Conservation (phyloP, 2,329 filamentous ascomycete genomes). For the Ilyonectria destructans region DNA sequence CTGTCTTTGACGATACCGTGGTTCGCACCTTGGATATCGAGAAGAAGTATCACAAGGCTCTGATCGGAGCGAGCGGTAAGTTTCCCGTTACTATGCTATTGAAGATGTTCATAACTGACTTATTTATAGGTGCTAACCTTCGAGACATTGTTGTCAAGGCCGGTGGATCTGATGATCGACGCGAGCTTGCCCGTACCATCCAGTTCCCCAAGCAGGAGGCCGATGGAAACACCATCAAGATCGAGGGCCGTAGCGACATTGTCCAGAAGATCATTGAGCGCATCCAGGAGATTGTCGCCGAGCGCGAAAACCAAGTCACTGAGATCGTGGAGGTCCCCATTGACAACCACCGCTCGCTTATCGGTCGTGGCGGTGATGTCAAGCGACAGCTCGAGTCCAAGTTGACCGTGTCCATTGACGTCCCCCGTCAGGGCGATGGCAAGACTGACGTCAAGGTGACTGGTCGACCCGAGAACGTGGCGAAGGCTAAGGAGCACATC, state of each 20-base stretch:
- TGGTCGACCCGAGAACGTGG: conserved; percentile 84
- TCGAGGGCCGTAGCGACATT: conserved; percentile 87
- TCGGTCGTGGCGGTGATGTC: conserved; percentile 91
- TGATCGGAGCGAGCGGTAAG: conserved; percentile 93
- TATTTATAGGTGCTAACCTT: conserved; percentile 82
- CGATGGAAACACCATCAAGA: conserved; percentile 85
- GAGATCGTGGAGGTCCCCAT: conserved; percentile 86
- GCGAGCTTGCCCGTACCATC: conserved; percentile 88
- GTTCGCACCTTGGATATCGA: conserved; percentile 90
- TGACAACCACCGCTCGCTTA: conserved; percentile 91
- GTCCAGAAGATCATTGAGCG: conserved; percentile 91
- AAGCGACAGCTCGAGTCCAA: conserved; percentile 89
- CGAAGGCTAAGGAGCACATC: conserved; percentile 91
- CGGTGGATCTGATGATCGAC: conserved; percentile 89
- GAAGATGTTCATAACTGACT: conserved; percentile 49
- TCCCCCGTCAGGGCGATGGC: conserved; percentile 89
- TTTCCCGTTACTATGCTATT: background rate
- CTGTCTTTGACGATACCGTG: conserved; percentile 91
- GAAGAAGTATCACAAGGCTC: conserved; percentile 89
- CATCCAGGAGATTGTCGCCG: conserved; percentile 86
- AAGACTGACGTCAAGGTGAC: conserved; percentile 90
- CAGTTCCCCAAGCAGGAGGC: conserved; percentile 94
- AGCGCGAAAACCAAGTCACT: conserved; percentile 87
- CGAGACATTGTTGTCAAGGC: conserved; percentile 89
- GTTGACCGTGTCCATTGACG: conserved; percentile 90